phyloP scores from a whole-genome alignment of 2,329 filamentous ascomycete species.

The Geosmithia putterillii region DNA sequence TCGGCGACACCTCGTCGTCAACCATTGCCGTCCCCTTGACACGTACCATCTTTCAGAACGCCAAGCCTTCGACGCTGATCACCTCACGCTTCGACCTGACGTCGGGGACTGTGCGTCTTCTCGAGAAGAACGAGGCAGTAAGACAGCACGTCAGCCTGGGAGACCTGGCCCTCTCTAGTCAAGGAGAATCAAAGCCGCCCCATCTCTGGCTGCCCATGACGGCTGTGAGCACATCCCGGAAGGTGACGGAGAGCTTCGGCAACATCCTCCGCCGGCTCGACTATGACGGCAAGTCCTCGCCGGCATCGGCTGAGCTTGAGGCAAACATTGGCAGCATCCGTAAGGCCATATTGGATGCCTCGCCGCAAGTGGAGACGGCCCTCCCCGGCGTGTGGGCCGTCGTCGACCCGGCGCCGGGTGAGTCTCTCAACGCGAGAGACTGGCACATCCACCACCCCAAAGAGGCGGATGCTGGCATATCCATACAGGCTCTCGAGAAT shows the following conservation, averaged over 20 bases:
- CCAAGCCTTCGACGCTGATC: constrained; percentile 45
- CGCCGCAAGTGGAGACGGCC: constrained; percentile 16
- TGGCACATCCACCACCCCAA: not conserved
- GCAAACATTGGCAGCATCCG: constrained; percentile 47
- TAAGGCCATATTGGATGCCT: constrained; percentile 14
- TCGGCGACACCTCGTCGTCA: constrained; percentile 15
- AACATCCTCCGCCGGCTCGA: constrained; percentile 64
- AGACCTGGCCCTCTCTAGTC: not conserved
- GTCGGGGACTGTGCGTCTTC: not conserved
- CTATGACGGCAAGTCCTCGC: constrained; percentile 30
- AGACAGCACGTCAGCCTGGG: constrained; percentile 20
- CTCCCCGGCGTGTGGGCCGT: constrained; percentile 63
- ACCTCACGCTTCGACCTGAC: constrained; percentile 18
- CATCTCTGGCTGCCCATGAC: constrained; percentile 35
- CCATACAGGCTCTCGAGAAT: not conserved
- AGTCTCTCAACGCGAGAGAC: not conserved
- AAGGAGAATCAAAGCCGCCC: constrained; percentile 8
- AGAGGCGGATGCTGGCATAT: constrained; percentile 7
- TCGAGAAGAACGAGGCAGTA: not conserved
- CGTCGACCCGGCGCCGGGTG: constrained; percentile 33
- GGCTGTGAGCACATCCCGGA: constrained; percentile 50
- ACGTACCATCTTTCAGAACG: constrained; percentile 68
- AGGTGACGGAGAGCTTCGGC: constrained; percentile 55
- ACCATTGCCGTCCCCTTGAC: constrained; percentile 51
- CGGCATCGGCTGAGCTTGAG: constrained; percentile 65